These are phyloP conservation scores for Aspergillus fumigatus DNA, from an alignment of 2,329 filamentous ascomycete genomes.

Conservation along the genomic window DNA sequence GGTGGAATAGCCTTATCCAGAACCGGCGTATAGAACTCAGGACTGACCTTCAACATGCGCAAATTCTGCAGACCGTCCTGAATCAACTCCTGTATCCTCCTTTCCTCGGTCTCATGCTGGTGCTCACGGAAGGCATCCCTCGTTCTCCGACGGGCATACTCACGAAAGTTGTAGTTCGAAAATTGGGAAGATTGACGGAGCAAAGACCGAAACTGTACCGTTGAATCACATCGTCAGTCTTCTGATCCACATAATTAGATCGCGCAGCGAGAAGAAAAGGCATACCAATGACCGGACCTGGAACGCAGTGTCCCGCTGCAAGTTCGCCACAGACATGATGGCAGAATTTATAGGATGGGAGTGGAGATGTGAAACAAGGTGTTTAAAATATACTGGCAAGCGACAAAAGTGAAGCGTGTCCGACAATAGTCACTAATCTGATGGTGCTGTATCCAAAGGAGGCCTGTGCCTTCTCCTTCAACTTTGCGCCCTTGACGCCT, in stretches of 20 bases:
- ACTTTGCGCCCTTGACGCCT: neutral
- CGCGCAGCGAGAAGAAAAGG: neutral
- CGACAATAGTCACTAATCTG: neutral
- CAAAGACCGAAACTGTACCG: constrained; percentile 79
- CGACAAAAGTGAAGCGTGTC: neutral
- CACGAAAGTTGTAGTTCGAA: constrained; percentile 93
- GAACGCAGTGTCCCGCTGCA: constrained; percentile 42
- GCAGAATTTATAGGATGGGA: neutral
- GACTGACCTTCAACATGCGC: constrained; percentile 80
- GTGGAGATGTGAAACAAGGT: constrained; percentile 4
- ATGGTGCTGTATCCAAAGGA: neutral
- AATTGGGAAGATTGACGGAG: constrained; percentile 84
- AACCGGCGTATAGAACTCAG: neutral
- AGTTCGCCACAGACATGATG: constrained; percentile 41
- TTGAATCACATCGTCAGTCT: neutral
- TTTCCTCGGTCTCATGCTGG: constrained; percentile 64
- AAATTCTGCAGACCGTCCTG: constrained; percentile 84
- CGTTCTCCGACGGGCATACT: constrained; percentile 89
- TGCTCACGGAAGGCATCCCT: constrained; percentile 86
- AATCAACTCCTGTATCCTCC: constrained; percentile 79
- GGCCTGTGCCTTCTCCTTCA: neutral
- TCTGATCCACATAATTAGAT: neutral
- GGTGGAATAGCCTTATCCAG: neutral
- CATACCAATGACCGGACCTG: constrained; percentile 46
- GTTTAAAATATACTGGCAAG: neutral